Evolutionary conservation across 257 asterid species (phyloP), one percentile per base, ranked within the genome.

Genomic region (Plectranthus barbatus): DNA sequence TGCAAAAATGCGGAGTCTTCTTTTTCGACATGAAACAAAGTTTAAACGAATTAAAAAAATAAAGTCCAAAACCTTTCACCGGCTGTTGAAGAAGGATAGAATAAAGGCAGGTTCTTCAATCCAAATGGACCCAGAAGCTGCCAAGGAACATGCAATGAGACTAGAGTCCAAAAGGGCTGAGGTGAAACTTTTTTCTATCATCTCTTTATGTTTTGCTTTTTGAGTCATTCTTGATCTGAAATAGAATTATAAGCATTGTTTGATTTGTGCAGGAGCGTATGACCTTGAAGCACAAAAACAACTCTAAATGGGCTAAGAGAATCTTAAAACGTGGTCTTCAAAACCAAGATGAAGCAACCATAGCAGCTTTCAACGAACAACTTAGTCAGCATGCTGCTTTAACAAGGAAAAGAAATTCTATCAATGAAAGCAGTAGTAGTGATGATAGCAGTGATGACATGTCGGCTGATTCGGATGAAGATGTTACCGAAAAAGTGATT

Each of bases 1-100:
- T 48, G 95, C 96, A n/a, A 89, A 80, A 75, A 82, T 83, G 95
- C 90, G 96, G 20, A 77, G 89, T 72, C 78, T 85, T 69, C 91
- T 92, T 66, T 92, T 92, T 54, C 88, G 83, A 41, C 96, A 92
- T 56, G 97, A 92, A 78, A 23, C 85, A 76, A 86, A 86, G 73
- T 79, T 87, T 21, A 92, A 86, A 66, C 88, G 96, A 53, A 53
- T 89, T 18, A 86, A 84, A 62, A 92, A 89, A 76, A 92, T 92
- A 23, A 92, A 92, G 80, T 92, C 97, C 24, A 92, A 89, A 81
- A 83, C 93, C 45, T 89, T 83, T 75, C 99, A 79, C 64, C 83
- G 96, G 18, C 59, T 84, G 68, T 57, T 76, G 75, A 89, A 92
- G 80, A 92, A 86, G 71, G 97, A 80, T 66, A 82, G 69, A 58